These are phyloP conservation scores for Lupinus albus DNA, from an alignment of 306 rosid genomes.

Conservation along the genomic window DNA sequence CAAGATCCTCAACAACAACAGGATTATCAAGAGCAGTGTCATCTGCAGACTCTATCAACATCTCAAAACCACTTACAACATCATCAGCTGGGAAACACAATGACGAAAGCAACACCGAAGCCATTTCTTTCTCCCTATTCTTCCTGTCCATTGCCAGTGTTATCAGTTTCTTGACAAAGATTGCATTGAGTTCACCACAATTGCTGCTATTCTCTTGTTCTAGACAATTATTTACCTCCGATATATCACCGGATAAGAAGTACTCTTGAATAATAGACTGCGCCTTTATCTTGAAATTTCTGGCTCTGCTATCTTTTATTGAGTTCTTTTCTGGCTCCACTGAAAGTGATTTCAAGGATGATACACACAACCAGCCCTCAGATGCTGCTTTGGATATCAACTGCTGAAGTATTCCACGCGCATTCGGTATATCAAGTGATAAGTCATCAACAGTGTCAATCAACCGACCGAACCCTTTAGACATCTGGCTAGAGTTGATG, in stretches of 20 bases:
- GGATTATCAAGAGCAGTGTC: conserved; percentile 74
- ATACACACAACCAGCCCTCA: conserved; percentile 77
- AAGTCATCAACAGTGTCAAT: conserved; percentile 69
- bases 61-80: conserved; percentile 66
- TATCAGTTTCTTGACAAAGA: conserved; percentile 66
- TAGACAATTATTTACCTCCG: conserved; percentile 55
- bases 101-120: conserved; percentile 67
- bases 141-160: conserved; percentile 74
- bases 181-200: conserved; percentile 54
- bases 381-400: conserved; percentile 69
- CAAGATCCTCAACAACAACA: conserved; percentile 74
- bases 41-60: conserved; percentile 74
- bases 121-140: conserved; percentile 82
- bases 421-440: conserved; percentile 74
- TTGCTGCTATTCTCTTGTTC: conserved; percentile 52
- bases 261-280: conserved; percentile 69
- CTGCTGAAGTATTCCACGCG: conserved; percentile 51
- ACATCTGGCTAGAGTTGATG: conserved; percentile 67
- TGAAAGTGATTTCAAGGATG: conserved; percentile 63
- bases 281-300: conserved; percentile 59
- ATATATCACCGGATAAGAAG: conserved; percentile 68
- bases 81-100: conserved; percentile 67
- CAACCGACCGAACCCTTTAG: conserved; percentile 65
- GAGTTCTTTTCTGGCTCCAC: conserved; percentile 45
- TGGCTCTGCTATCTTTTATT: conserved; percentile 51